phyloP scores from a whole-genome alignment of 2,329 filamentous ascomycete genomes.

The Plenodomus tracheiphilus region DNA sequence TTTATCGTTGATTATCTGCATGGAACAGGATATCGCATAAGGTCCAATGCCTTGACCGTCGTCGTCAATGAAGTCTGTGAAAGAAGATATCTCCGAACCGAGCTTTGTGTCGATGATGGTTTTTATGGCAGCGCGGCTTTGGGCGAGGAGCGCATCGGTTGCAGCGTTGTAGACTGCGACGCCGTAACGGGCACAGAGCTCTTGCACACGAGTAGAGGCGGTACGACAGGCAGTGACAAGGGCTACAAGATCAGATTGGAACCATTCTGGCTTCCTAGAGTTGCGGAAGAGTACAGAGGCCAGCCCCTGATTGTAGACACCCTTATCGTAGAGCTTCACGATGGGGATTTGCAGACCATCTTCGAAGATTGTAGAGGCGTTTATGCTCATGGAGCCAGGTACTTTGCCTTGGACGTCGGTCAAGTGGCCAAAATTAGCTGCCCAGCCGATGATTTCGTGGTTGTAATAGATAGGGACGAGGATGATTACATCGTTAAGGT shows the following conservation, averaged over 20 bases:
- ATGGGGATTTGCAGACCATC: conserved; percentile 56
- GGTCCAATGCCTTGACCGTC: conserved; percentile 53
- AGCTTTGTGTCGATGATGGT: conserved; percentile 54
- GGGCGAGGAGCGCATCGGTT: conserved; percentile 49
- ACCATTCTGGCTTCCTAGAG: conserved; percentile 55
- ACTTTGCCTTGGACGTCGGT: conserved; percentile 53
- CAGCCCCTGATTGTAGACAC: conserved; percentile 50
- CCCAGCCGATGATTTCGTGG: conserved; percentile 52
- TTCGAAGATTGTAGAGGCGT: conserved; percentile 53
- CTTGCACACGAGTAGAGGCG: conserved; percentile 50
- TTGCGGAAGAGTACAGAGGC: conserved; percentile 54
- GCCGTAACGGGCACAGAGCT: conserved; percentile 52
- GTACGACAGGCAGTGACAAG: conserved; percentile 53
- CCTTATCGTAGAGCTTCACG: conserved; percentile 52
- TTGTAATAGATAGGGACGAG: conserved; percentile 53
- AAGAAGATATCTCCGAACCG: conserved; percentile 46
- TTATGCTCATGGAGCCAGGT: conserved; percentile 56
- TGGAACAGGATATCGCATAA: conserved; percentile 53
- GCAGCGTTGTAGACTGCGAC: conserved; percentile 51
- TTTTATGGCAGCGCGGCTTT: conserved; percentile 51
- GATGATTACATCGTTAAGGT: conserved; percentile 56
- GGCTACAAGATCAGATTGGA: conserved; percentile 52
- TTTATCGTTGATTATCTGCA: conserved; percentile 50
- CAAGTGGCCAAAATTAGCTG: conserved; percentile 56
- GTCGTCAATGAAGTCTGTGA: conserved; percentile 57